Evolutionary conservation across 1,139 yeast genomes (phyloP).

Genomic region (Nadsonia commutata): DNA sequence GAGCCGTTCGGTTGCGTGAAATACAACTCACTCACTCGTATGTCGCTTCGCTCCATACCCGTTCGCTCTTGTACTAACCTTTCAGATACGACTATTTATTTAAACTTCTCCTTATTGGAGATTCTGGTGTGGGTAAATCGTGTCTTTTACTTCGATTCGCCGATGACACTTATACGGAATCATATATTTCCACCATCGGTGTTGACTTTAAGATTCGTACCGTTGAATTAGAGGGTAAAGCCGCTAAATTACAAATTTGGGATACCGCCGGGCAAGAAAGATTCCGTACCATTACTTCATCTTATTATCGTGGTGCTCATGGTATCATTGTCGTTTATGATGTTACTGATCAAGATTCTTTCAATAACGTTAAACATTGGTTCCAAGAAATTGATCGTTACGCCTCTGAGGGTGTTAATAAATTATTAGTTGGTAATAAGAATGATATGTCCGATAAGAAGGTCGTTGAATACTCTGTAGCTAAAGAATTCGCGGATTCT

Average conservation of each 20-base stretch:
- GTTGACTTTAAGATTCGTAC: constrained; percentile 97
- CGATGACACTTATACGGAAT: constrained; percentile 94
- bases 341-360: constrained; percentile 95
- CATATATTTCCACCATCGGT: constrained; percentile 93
- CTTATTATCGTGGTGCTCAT: constrained; percentile 97
- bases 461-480: constrained; percentile 90
- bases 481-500: constrained; percentile 95
- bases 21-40: too few relatives aligned
- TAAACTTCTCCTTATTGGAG: constrained; percentile 87
- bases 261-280: constrained; percentile 99
- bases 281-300: constrained; percentile 92
- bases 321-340: constrained; percentile 97
- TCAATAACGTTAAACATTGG: constrained; percentile 97
- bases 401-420: constrained; percentile 96
- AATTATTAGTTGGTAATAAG: constrained; percentile 91
- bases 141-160: constrained; percentile 91
- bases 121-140: constrained; percentile 97
- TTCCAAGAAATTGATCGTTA: constrained; percentile 96
- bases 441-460: constrained; percentile 89
- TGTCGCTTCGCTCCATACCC: too few relatives aligned
- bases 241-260: constrained; percentile 96
- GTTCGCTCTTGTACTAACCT: too few relatives aligned
- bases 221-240: constrained; percentile 90
- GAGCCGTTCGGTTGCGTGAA: too few relatives aligned
- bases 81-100: constrained; percentile 79